Conservation (phyloP, 768 basidiomycete species). For the Rhizopogon salebrosus region DNA sequence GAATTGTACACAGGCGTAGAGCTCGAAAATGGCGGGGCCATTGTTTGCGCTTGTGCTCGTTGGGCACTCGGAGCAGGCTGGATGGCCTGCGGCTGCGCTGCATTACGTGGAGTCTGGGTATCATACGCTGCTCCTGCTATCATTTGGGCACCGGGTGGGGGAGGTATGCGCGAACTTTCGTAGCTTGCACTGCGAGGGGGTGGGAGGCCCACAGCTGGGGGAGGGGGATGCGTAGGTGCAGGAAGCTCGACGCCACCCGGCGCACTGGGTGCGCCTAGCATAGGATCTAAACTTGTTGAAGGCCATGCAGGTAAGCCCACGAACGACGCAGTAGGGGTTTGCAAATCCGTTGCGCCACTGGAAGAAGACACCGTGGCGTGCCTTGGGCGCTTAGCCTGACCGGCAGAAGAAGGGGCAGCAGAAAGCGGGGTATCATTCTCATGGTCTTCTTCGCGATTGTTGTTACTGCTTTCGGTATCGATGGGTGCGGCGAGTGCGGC, state of each 20-base stretch:
- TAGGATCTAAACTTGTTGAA: constrained; percentile 23
- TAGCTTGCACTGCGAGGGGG: constrained; percentile 10
- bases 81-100: constrained; percentile 1
- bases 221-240: neutral
- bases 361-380: constrained; percentile 22
- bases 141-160: constrained; percentile 16
- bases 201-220: constrained; percentile 4
- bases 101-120: neutral
- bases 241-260: constrained; percentile 29
- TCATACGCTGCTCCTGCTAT: constrained; percentile 10
- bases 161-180: constrained; percentile 9
- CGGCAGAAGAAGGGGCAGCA: neutral
- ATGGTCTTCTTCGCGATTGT: constrained; percentile 22
- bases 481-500: constrained; percentile 24
- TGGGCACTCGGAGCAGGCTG: neutral
- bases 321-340: constrained; percentile 15
- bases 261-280: constrained; percentile 27
- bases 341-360: constrained; percentile 17
- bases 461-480: constrained; percentile 15
- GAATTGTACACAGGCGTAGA: neutral
- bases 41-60: no score
- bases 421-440: neutral
- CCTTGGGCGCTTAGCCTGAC: constrained; percentile 20
- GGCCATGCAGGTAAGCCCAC: constrained; percentile 30
- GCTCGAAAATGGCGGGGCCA: neutral